These are phyloP conservation scores for Wickerhamia fluorescens DNA, from an alignment of 805 yeast species.

Conservation along the genomic window DNA sequence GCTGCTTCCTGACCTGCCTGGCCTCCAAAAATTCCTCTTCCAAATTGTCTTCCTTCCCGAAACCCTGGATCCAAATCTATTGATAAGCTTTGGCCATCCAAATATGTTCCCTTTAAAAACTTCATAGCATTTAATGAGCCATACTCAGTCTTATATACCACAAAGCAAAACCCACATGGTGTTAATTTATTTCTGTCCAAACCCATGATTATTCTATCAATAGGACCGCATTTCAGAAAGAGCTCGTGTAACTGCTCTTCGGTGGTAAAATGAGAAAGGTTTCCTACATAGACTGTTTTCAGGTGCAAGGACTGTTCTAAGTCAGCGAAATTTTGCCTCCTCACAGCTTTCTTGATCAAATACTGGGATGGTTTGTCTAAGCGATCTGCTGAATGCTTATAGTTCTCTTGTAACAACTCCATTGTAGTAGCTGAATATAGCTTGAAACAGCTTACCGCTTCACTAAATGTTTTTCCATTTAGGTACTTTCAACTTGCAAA, in stretches of 20 bases:
- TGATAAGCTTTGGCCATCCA: slow-evolving; percentile 75
- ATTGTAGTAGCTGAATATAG: slow-evolving; percentile 8
- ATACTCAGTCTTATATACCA: slow-evolving; percentile 59
- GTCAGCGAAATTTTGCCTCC: slow-evolving; percentile 46
- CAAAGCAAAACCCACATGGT: slow-evolving; percentile 96
- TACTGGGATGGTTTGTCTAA: slow-evolving; percentile 69
- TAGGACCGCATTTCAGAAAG: slow-evolving; percentile 74
- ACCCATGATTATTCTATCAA: slow-evolving; percentile 86
- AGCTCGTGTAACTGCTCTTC: slow-evolving; percentile 92
- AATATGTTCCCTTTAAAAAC: slow-evolving; percentile 70
- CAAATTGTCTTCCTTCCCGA: slow-evolving; percentile 91
- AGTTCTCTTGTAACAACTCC: slow-evolving; percentile 39
- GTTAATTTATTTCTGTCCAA: slow-evolving; percentile 83
- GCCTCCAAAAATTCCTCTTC: slow-evolving; percentile 89
- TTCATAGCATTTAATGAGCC: slow-evolving; percentile 81
- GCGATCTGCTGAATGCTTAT: slow-evolving; percentile 57
- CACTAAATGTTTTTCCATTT: too few species aligned
- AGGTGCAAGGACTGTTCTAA: slow-evolving; percentile 60
- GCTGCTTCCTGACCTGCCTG: slow-evolving; percentile 69
- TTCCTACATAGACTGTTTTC: slow-evolving; percentile 85
- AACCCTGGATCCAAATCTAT: slow-evolving; percentile 96
- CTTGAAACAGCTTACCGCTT: too few species aligned
- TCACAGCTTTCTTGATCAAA: slow-evolving; percentile 57
- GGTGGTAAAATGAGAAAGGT: slow-evolving; percentile 80
- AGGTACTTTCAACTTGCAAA: too few species aligned